These are phyloP conservation scores for Solanum raphanifolium DNA, from an alignment of 257 asterid genomes.

Conservation along the genomic window DNA sequence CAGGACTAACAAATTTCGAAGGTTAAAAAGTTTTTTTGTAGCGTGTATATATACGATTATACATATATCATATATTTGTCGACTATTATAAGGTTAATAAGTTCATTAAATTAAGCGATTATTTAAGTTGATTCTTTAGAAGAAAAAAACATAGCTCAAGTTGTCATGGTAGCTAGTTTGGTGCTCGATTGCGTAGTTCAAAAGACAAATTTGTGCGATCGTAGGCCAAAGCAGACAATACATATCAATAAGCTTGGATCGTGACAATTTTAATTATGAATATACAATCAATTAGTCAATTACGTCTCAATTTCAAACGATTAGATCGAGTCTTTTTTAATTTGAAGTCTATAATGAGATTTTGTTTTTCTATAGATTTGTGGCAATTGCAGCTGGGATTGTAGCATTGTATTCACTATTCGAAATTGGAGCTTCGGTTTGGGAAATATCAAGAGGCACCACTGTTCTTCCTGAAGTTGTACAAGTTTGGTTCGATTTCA, in stretches of 20 bases:
- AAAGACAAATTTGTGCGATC: background rate
- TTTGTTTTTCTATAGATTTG: constrained; percentile 3
- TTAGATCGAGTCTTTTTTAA: background rate
- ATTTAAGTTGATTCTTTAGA: background rate
- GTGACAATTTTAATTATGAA: background rate
- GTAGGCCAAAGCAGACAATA: background rate
- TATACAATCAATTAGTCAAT: background rate
- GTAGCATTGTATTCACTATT: constrained; percentile 33
- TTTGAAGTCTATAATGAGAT: background rate
- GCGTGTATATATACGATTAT: background rate
- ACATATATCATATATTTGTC: no score
- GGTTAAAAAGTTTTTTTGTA: no score
- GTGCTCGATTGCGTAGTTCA: background rate
- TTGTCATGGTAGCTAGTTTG: background rate
- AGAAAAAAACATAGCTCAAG: background rate
- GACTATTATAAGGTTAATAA: background rate
- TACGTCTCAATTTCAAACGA: background rate
- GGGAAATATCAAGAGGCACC: constrained; percentile 32
- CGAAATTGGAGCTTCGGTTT: constrained; percentile 30
- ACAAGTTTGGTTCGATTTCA: constrained; percentile 43
- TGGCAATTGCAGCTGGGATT: constrained; percentile 28
- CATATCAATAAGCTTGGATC: background rate
- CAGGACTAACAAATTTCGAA: background rate
- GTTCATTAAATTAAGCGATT: background rate
- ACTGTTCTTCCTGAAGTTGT: constrained; percentile 29